phyloP scores from a whole-genome alignment of 345 rosid species.

The Hibiscus tridactylites region DNA sequence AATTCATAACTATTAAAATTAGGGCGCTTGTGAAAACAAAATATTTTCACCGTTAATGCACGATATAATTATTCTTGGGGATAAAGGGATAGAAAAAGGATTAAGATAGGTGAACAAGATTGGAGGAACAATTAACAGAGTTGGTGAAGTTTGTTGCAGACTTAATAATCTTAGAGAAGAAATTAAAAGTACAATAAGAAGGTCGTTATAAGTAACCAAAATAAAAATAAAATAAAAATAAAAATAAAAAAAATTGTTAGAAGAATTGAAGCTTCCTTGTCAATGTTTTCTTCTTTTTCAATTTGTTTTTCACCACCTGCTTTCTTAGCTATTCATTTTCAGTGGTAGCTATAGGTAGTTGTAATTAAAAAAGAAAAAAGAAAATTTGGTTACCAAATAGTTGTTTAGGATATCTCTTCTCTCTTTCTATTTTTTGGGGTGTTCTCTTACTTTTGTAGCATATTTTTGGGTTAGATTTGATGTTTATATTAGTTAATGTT shows the following conservation, averaged over 20 bases:
- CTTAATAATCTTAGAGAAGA: constrained; percentile 18
- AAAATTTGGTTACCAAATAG: too few species aligned
- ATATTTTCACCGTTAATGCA: too few species aligned
- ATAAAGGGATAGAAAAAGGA: background rate
- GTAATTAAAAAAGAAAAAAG: background rate
- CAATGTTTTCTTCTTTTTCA: background rate
- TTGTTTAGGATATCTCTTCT: too few species aligned
- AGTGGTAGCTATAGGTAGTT: constrained; percentile 22
- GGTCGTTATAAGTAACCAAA: background rate
- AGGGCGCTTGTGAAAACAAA: too few species aligned
- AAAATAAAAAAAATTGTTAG: background rate
- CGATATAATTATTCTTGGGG: too few species aligned
- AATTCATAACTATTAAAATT: too few species aligned
- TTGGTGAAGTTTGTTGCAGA: constrained; percentile 26
- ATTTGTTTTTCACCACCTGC: background rate
- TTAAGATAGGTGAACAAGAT: constrained; percentile 7
- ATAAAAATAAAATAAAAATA: background rate
- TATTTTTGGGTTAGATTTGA: too few species aligned
- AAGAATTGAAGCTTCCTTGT: background rate
- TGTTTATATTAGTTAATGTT: too few species aligned
- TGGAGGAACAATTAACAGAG: too few species aligned
- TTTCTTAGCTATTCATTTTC: constrained; percentile 21
- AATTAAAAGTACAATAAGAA: background rate
- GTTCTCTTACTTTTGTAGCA: too few species aligned
- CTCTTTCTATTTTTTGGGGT: too few species aligned